These are phyloP conservation scores for Fusarium sterilihyphosum DNA, from an alignment of 2,329 filamentous ascomycete species.

Conservation along the genomic window DNA sequence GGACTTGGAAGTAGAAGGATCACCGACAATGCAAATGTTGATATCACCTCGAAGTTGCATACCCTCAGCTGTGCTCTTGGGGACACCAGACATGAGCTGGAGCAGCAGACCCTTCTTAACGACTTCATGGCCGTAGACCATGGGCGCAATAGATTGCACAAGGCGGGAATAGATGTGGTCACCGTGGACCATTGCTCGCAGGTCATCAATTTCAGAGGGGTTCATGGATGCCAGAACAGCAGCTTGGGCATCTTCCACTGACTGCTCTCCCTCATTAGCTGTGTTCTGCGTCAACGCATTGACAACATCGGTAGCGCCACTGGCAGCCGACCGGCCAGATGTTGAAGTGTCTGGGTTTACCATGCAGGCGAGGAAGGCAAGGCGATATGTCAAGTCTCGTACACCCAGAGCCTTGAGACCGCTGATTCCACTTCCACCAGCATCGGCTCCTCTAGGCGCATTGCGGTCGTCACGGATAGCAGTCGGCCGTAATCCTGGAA, in stretches of 20 bases:
- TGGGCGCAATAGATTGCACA: conserved; percentile 93
- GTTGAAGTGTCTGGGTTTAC: conserved; percentile 88
- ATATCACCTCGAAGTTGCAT: conserved; percentile 97
- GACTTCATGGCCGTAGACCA: conserved; percentile 96
- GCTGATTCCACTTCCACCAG: conserved; percentile 83
- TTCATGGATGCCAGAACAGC: conserved; percentile 89
- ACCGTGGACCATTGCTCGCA: conserved; percentile 92
- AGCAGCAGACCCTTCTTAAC: conserved; percentile 97
- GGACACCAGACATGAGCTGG: conserved; percentile 95
- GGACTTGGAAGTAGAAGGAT: conserved; percentile 96
- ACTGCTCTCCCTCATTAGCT: conserved; percentile 72
- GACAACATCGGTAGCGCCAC: conserved; percentile 78
- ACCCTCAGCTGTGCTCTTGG: conserved; percentile 90
- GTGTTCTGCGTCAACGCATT: conserved; percentile 75
- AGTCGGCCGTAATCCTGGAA: conserved; percentile 85
- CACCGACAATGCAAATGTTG: conserved; percentile 98
- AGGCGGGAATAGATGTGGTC: conserved; percentile 94
- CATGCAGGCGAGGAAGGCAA: conserved; percentile 98
- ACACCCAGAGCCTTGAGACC: conserved; percentile 94
- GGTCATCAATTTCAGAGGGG: conserved; percentile 86
- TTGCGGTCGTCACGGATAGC: conserved; percentile 85
- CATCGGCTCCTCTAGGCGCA: conserved; percentile 77
- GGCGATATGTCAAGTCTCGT: conserved; percentile 90
- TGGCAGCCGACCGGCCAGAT: conserved; percentile 75
- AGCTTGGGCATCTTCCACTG: conserved; percentile 86